Base-by-base conservation (phyloP, 768 basidiomycete genomes). In the Russula earlei region DNA sequence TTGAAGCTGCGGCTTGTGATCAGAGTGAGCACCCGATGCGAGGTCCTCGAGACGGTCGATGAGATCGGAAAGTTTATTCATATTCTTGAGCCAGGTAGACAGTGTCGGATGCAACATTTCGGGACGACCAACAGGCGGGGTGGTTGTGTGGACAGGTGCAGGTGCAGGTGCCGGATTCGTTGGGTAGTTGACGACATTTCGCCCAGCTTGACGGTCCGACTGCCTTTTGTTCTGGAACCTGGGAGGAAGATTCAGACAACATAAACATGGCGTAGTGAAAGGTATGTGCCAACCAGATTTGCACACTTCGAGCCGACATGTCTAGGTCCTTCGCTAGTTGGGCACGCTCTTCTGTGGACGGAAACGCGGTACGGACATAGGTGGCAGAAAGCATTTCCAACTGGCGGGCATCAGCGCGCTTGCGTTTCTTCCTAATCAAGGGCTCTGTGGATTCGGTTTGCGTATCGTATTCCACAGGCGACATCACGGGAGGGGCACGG, bases 341-440 rank as follows among this genome's bases (percentile, higher is more conserved):
- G 36, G 79, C 75, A n/a, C 89, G 81, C 68, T 91, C 89, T 67
- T 90, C 88, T 10, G 89, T 91, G 14, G 89, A 88, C 20, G 89
- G 89, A 64, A 91, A 91, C 17, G 89, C 87, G 3, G 89, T 91
- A 56, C 88, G 80, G 60, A 73, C 75, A 67, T 89, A 91, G 0
- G 82, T 84, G 66, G 85, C 85, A 66, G 89, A 90, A 67, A 91
- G 74, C 27, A 87, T 81, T 67, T 85, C 85, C 56, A 91, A 73
- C 63, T 91, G 89, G 38, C 77, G 77, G 14, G 86, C 84, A 63
- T 89, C 87, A 6, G 88, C 89, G 55, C 88, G 82, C 74, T 87
- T 88, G 68, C 88, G 80, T 70, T 91, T 91, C 75, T 89, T 90
- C 75, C 90, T 91, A 63, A n/a, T n/a, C n/a, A n/a, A n/a, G n/a